A percentile compares a stretch with the other conserved stretches of the same genome.
phyloP scores from a whole-genome alignment of 805 yeast genomes.

The Danielia oregonensis region DNA sequence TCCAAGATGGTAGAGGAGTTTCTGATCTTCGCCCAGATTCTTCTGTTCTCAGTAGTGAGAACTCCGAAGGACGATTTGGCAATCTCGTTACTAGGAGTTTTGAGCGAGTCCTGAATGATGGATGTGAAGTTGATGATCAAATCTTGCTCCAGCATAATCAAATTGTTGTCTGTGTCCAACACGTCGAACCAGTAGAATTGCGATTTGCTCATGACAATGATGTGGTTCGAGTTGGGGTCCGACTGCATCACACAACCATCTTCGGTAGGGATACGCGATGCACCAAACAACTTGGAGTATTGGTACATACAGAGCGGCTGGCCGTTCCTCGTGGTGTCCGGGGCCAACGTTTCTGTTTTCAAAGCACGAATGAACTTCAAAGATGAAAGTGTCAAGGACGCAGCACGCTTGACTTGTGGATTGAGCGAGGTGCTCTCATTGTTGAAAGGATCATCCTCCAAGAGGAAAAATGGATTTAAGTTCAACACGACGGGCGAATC shows the following conservation, averaged over 20 bases:
- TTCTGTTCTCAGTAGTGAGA: conserved; percentile 83
- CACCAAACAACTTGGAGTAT: conserved; percentile 80
- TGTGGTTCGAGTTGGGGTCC: conserved; percentile 70
- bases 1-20: conserved; percentile 38
- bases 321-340: conserved; percentile 62
- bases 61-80: conserved; percentile 84
- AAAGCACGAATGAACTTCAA: conserved; percentile 77
- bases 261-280: conserved; percentile 77
- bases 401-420: conserved; percentile 75
- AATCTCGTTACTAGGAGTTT: conserved; percentile 50
- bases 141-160: conserved; percentile 72
- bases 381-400: conserved; percentile 71
- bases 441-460: conserved; percentile 89
- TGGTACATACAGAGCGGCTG: conserved; percentile 85
- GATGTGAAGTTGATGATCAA: conserved; percentile 70
- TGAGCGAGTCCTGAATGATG: conserved; percentile 68
- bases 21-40: conserved; percentile 81
- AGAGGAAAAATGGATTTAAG: conserved; percentile 82
- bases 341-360: conserved; percentile 67
- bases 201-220: conserved; percentile 76
- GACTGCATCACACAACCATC: conserved; percentile 84
- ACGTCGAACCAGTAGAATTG: conserved; percentile 97
- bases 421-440: conserved; percentile 42
- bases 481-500: conserved; percentile 91
- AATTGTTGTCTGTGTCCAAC: conserved; percentile 64